These are phyloP conservation scores for Tremella fuciformis DNA, from an alignment of 768 basidiomycete species.

Conservation along the genomic window DNA sequence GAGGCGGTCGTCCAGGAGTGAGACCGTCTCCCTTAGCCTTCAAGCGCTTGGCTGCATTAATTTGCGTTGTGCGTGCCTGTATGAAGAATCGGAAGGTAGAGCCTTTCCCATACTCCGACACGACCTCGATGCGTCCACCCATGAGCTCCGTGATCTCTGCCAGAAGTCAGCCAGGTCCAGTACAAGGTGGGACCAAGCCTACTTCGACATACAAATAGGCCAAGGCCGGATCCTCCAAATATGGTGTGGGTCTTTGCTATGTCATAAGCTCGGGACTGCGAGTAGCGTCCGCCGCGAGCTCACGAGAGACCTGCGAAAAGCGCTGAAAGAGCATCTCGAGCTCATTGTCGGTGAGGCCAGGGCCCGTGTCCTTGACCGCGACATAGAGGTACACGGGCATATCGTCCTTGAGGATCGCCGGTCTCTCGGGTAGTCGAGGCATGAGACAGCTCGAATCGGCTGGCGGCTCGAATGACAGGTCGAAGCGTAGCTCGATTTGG, in stretches of 20 bases:
- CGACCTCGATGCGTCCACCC: conserved; percentile 53
- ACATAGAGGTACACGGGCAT: conserved; percentile 52
- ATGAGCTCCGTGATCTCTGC: conserved; percentile 46
- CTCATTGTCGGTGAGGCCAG: conserved; percentile 53
- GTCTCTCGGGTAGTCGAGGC: conserved; percentile 32
- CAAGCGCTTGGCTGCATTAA: not conserved
- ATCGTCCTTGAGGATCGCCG: conserved; percentile 24
- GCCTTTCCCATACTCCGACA: conserved; percentile 51
- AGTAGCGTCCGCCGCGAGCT: no score
- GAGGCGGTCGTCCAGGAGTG: not conserved
- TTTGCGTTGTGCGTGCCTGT: conserved; percentile 25
- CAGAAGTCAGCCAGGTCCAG: conserved; percentile 22
- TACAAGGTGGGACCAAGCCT: not conserved
- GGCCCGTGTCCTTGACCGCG: conserved; percentile 50
- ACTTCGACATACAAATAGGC: conserved; percentile 52
- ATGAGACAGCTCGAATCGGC: conserved; percentile 39
- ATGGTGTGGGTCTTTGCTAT: conserved; percentile 41
- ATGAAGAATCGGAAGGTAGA: conserved; percentile 55
- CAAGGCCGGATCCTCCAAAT: conserved; percentile 51
- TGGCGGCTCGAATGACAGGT: conserved; percentile 49
- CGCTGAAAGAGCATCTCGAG: conserved; percentile 52
- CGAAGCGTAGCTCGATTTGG: conserved; percentile 47
- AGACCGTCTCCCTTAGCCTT: not conserved
- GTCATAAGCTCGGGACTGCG: not conserved
- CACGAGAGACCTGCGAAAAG: conserved; percentile 47